Evolutionary conservation across 2,329 filamentous ascomycete species (phyloP), one percentile per base, ranked within the genome.

Genomic region (Beauveria bassiana): DNA sequence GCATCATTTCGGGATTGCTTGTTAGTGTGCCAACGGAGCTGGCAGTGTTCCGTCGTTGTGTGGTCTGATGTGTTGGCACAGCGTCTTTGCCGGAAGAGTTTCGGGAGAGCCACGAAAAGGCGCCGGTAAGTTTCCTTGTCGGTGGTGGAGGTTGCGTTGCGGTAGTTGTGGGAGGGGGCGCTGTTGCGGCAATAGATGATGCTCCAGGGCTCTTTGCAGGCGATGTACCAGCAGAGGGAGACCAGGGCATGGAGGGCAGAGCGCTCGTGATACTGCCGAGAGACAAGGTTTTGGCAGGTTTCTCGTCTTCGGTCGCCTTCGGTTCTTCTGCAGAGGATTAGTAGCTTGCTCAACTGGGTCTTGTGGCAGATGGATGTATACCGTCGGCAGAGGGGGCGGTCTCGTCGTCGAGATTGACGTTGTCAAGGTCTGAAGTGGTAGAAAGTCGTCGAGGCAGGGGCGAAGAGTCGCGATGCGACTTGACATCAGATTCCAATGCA

Each of bases 81-180:
- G 86, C 81, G 4, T 80, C 78, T 68, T 86, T 86, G 57, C 76
- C 78, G 42, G 81, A 80, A 12, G 85, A 84, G 71, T 81, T 87
- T 66, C 91, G 81, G 38, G 90, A 91, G 45, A 96, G 81, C 87
- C 90, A 93, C 45, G 90, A 85, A 68, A 96, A 96, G n/a, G 89
- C 91, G 67, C 90, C 91, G 9, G 90, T 93, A 61, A 96, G 83
- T 73, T 95, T 96, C 70, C 91, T 81, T 63, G 82, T 66, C 14
- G 78, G 75, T 2, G 79, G 75, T 22, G 70, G 67, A 24, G 70
- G 64, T 28, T 66, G 67, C 20, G 67, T 61, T 4, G 74, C 67
- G 55, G 31, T 5, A 10, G 31, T 6, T 45, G 26, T 38, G 38
- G 61, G 38, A 22, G 42, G 40, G 22, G 75, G 72, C 50, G 77